phyloP scores from a whole-genome alignment of 2,329 filamentous ascomycete genomes.

The Monosporascus sp. region DNA sequence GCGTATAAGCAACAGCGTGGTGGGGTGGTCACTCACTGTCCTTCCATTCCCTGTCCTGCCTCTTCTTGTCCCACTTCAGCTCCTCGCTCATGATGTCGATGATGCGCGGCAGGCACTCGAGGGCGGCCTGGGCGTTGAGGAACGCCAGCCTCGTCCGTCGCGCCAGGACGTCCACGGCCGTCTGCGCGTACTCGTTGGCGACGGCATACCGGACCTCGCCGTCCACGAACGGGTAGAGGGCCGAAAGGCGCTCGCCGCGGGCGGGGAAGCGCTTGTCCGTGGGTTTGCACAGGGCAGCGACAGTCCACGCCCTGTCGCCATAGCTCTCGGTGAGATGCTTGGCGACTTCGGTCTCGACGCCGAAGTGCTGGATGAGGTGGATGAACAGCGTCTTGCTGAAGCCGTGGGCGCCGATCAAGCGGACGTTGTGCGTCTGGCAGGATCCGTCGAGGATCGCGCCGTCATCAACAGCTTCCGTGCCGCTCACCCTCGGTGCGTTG shows the following conservation, averaged over 20 bases:
- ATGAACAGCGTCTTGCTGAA: slow-evolving; percentile 89
- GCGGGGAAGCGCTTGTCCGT: slow-evolving; percentile 79
- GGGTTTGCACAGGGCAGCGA: slow-evolving; percentile 72
- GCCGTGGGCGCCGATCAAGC: slow-evolving; percentile 77
- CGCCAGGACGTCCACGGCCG: slow-evolving; percentile 81
- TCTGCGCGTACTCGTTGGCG: slow-evolving; percentile 85
- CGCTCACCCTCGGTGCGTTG: slow-evolving; percentile 63
- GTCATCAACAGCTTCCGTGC: slow-evolving; percentile 66
- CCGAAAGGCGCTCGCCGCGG: slow-evolving; percentile 71
- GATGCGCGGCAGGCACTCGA: slow-evolving; percentile 77
- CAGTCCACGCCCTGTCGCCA: slow-evolving; percentile 87
- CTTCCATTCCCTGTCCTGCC: slow-evolving; percentile 78
- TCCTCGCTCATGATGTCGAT: slow-evolving; percentile 89
- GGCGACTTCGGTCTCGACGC: slow-evolving; percentile 85
- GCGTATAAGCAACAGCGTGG: too few species aligned
- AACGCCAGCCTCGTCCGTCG: slow-evolving; percentile 82
- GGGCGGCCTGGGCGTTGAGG: slow-evolving; percentile 83
- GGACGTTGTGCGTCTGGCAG: slow-evolving; percentile 80
- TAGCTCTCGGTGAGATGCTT: slow-evolving; percentile 84
- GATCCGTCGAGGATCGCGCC: slow-evolving; percentile 58
- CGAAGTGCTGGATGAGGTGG: slow-evolving; percentile 89
- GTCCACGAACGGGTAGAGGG: slow-evolving; percentile 85
- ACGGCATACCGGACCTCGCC: slow-evolving; percentile 88
- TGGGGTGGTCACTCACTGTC: slow-evolving; percentile 48
- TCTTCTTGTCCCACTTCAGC: slow-evolving; percentile 66